Percentiles rank a stretch among this genome's conserved stretches.
Conservation (phyloP, 495 filamentous ascomycete species). For the Hypoxylon lienhwacheense region DNA sequence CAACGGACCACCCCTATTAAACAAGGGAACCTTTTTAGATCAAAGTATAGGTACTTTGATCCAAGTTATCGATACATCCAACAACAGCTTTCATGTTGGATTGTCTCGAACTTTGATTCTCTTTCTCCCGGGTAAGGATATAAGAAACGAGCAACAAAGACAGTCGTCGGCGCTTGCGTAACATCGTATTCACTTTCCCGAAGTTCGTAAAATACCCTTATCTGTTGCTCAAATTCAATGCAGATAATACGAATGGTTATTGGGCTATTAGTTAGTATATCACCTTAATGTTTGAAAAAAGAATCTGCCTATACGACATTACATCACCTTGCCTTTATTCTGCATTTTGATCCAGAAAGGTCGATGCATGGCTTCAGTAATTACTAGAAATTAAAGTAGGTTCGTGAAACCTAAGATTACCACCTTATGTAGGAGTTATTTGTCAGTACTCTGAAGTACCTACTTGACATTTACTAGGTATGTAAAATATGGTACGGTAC, state of each 20-base stretch:
- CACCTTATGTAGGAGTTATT: too few species aligned
- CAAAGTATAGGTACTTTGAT: slow-evolving; percentile 25
- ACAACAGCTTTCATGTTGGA: slow-evolving; percentile 3
- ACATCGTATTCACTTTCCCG: slow-evolving; percentile 9
- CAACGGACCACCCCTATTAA: slow-evolving; percentile 12
- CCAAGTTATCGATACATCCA: background rate
- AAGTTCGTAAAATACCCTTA: slow-evolving; percentile 2
- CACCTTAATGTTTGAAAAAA: slow-evolving; percentile 10
- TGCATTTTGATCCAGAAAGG: too few species aligned
- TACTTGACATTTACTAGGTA: too few species aligned
- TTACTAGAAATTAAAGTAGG: too few species aligned
- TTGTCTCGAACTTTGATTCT: background rate
- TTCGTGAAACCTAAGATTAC: too few species aligned
- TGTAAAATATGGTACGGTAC: too few species aligned
- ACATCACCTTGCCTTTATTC: slow-evolving; percentile 26
- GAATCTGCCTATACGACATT: slow-evolving; percentile 12
- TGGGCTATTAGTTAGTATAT: background rate
- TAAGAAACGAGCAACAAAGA: slow-evolving; percentile 6
- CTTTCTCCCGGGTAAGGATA: slow-evolving; percentile 1
- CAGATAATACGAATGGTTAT: background rate
- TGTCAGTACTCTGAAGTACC: too few species aligned
- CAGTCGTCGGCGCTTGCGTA: background rate
- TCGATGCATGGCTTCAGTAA: slow-evolving; percentile 1
- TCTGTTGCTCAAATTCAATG: background rate
- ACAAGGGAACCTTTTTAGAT: slow-evolving; percentile 2